These are phyloP conservation scores for Coccomyxa sp. DNA, from an alignment of 139 green algal genomes.

Conservation along the genomic window DNA sequence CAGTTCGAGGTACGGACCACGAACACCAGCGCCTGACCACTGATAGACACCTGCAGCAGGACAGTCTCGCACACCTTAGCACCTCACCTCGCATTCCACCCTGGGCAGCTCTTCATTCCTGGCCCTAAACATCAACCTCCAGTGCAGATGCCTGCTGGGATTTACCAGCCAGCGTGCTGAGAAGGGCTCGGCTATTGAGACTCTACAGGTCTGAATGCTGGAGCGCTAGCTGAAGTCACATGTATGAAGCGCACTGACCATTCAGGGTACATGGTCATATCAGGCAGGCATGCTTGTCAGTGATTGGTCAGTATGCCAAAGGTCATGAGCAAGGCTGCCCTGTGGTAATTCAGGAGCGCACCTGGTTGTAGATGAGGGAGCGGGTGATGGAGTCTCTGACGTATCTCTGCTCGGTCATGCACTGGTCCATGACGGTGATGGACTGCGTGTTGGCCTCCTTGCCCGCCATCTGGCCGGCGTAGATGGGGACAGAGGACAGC, in stretches of 20 bases:
- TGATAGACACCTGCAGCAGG: conserved; percentile 53
- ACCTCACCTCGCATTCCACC: too few species aligned
- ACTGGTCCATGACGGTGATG: conserved; percentile 50
- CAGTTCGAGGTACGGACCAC: conserved; percentile 61
- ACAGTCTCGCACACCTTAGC: too few species aligned
- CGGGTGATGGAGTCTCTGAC: conserved; percentile 68
- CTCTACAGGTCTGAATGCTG: too few species aligned
- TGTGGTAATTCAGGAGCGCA: conserved; percentile 11
- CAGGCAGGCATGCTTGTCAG: too few species aligned
- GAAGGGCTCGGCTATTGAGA: too few species aligned
- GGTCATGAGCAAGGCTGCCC: not conserved
- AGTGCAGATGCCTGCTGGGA: not conserved
- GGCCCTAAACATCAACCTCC: not conserved
- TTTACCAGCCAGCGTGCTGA: too few species aligned
- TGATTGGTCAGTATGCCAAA: too few species aligned
- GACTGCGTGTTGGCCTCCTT: not conserved
- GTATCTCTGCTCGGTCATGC: conserved; percentile 67
- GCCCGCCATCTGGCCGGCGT: conserved; percentile 1
- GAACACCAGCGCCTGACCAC: conserved; percentile 77
- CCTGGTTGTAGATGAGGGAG: conserved; percentile 65
- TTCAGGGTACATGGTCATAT: too few species aligned
- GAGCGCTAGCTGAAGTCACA: too few species aligned
- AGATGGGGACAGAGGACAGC: not conserved
- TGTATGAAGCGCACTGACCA: too few species aligned
- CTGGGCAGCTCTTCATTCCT: too few species aligned